phyloP scores from a whole-genome alignment of 2,329 filamentous ascomycete species.

The Chaetomiaceae sp. region DNA sequence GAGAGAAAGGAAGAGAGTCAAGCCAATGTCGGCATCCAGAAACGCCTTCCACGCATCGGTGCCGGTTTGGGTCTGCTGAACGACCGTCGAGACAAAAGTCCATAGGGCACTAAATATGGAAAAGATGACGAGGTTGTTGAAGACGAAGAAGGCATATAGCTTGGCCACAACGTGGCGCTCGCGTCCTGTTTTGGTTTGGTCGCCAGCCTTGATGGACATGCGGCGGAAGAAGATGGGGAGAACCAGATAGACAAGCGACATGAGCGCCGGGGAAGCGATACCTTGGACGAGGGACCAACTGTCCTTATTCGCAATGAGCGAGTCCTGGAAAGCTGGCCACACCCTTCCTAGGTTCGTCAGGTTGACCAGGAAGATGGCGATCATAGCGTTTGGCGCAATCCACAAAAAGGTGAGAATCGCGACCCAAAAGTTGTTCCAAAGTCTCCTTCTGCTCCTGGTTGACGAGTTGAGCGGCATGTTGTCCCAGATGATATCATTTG shows the following conservation, averaged over 20 bases:
- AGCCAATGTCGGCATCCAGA: constrained; percentile 56
- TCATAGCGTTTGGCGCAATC: constrained; percentile 89
- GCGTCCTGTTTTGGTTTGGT: constrained; percentile 85
- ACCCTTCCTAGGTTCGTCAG: constrained; percentile 73
- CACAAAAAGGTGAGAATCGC: constrained; percentile 74
- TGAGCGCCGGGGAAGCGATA: constrained; percentile 82
- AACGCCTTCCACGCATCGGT: constrained; percentile 67
- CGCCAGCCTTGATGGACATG: constrained; percentile 76
- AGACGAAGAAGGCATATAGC: constrained; percentile 91
- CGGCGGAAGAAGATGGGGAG: constrained; percentile 89
- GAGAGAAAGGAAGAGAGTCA: constrained; percentile 65
- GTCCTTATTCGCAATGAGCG: constrained; percentile 57
- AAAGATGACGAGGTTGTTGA: constrained; percentile 95
- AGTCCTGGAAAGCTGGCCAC: constrained; percentile 69
- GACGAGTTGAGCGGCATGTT: constrained; percentile 73
- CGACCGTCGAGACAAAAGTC: constrained; percentile 63
- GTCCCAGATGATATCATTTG: constrained; percentile 93
- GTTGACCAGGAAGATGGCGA: constrained; percentile 89
- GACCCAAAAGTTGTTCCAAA: constrained; percentile 83
- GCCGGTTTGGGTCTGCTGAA: constrained; percentile 53
- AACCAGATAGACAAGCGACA: constrained; percentile 79
- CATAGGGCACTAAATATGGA: constrained; percentile 85
- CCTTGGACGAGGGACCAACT: constrained; percentile 89
- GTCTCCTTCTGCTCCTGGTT: constrained; percentile 65
- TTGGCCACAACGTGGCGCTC: constrained; percentile 88